Evolutionary conservation across 805 yeast genomes (phyloP).

Genomic region (Kazachstania martiniae): DNA sequence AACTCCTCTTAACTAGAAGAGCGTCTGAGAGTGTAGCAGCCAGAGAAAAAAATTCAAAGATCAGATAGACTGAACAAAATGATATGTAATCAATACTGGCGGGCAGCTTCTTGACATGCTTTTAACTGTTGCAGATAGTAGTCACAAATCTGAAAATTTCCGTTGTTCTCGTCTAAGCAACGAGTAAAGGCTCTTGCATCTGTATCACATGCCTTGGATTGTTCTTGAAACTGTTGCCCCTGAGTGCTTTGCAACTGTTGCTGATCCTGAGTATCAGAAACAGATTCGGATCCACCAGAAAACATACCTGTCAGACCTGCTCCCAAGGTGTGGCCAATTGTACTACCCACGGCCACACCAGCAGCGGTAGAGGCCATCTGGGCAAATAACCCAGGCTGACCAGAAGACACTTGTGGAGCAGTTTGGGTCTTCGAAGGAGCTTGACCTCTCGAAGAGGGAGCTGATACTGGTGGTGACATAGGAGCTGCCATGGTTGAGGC

Average conservation of each 20-base stretch:
- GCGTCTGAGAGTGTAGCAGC: too few species aligned
- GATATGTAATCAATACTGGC: conserved; percentile 64
- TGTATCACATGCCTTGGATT: conserved; percentile 62
- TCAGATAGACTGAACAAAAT: too few species aligned
- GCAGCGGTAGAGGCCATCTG: conserved; percentile 99
- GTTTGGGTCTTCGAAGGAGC: conserved; percentile 30
- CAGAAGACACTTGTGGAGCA: conserved; percentile 40
- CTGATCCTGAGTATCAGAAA: conserved; percentile 38
- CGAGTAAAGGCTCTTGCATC: conserved; percentile 93
- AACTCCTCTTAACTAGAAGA: too few species aligned
- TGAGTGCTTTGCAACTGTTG: conserved; percentile 21
- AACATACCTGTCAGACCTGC: conserved; percentile 87
- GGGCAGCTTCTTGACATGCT: conserved; percentile 93
- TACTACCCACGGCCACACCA: conserved; percentile 98
- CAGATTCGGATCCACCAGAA: conserved; percentile 44
- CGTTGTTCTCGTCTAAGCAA: conserved; percentile 87
- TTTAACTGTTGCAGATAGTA: conserved; percentile 94
- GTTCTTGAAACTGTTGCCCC: conserved; percentile 25
- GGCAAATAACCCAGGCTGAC: conserved; percentile 85
- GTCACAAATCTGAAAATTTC: conserved; percentile 95
- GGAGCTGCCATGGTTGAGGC: conserved; percentile 72
- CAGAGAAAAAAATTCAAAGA: too few species aligned
- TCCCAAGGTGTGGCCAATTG: conserved; percentile 94
- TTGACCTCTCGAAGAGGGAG: conserved; percentile 4
- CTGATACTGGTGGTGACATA: conserved; percentile 42